Percentiles rank a stretch among this genome's conserved stretches.
Evolutionary conservation across 2,329 filamentous ascomycete species (phyloP).

Genomic region (Apiospora koreana): DNA sequence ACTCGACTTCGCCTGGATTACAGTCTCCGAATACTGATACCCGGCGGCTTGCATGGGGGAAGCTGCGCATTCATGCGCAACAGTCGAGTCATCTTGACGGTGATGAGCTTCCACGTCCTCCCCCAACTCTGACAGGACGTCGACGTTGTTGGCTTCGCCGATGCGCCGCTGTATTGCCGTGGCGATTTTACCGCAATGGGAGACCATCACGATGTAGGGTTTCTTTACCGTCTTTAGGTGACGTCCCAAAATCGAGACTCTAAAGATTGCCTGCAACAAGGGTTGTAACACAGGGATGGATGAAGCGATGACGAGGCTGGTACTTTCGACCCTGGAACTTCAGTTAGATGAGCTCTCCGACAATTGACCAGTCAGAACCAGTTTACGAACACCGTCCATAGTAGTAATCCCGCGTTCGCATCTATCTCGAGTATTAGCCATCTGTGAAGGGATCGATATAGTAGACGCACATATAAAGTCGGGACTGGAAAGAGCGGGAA

Average conservation of each 20-base stretch:
- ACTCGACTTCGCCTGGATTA: neutral
- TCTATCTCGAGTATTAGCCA: constrained; percentile 18
- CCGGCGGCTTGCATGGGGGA: neutral
- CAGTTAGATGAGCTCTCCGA: neutral
- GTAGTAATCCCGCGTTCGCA: constrained; percentile 17
- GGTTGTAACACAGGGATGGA: constrained; percentile 31
- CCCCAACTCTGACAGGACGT: neutral
- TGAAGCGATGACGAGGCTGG: constrained; percentile 30
- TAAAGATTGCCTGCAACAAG: constrained; percentile 23
- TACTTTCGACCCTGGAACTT: constrained; percentile 25
- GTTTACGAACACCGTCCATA: constrained; percentile 22
- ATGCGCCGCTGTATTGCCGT: neutral
- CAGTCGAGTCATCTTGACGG: neutral
- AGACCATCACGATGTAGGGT: neutral
- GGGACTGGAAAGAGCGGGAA: constrained; percentile 15
- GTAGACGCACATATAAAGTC: constrained; percentile 27
- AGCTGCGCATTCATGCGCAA: neutral
- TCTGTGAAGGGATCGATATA: too few species aligned
- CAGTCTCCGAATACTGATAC: neutral
- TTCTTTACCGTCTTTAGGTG: neutral
- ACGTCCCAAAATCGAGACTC: neutral
- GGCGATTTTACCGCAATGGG: neutral
- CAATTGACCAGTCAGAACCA: too few species aligned
- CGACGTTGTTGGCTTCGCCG: neutral
- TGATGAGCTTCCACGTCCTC: neutral